Base-by-base conservation (phyloP, 345 rosid genomes). In the Dipteronia dyeriana region DNA sequence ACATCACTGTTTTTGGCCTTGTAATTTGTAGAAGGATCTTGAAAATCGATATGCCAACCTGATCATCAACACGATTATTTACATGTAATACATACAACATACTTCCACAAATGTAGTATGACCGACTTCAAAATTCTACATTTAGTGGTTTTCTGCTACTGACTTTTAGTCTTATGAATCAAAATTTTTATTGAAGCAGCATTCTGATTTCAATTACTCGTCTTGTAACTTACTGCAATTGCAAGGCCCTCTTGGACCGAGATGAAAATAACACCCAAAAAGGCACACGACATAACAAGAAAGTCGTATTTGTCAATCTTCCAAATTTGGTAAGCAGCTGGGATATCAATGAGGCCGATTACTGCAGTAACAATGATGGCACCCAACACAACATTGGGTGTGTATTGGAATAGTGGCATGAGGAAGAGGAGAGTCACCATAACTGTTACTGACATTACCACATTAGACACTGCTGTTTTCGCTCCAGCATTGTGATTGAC, bases 401-500 rank as follows among this genome's bases (percentile, higher is more conserved):
- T 96, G 90, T 93, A 96, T 59, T 90, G 94, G 80, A 96, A 96
- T 23, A 96, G 86, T 0, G 99, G 99, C 98, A 96, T 92, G 29
- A 96, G 85, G 82, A 96, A 91, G 53, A 96, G 95, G 1, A 96
- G 91, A 0, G 99, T 85, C 54, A 96, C 97, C 99, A 96, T 96
- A 7, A 96, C 95, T 0, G 99, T 94, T 51, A 91, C 85, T 1
- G 98, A 93, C 99, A 96, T 96, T 3, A 96, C 81, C 11, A 96
- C 81, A 85, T 96, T 96, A 22, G 99, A 96, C 38, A 91, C 95
- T 1, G 97, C 98, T 19, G 98, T 94, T 84, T 96, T 96, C 1
- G 93, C 91, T 73, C 98, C 99, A 0, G 99, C 99, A 23, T 94
- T 92, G 86, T 87, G 88, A 82, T 96, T 96, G 17, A 96, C 99